phyloP scores from a whole-genome alignment of 1,139 yeast species.

The Candida mesenterica region DNA sequence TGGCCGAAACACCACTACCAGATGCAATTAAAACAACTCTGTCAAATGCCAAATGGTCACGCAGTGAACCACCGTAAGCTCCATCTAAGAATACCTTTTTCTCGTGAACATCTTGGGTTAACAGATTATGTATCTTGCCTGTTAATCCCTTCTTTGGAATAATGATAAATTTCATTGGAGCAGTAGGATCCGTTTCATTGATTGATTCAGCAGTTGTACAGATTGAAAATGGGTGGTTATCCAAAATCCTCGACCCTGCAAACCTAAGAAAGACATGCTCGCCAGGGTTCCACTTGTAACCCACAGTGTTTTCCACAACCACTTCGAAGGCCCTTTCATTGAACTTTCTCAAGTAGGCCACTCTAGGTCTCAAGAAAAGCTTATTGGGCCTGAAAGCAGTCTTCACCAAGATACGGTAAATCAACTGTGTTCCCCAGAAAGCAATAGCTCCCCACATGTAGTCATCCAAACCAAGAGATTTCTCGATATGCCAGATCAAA shows the following conservation, averaged over 20 bases:
- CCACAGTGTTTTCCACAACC: conserved; percentile 35
- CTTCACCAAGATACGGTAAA: conserved; percentile 52
- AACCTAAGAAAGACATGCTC: conserved; percentile 59
- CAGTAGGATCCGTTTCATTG: conserved; percentile 14
- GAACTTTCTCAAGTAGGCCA: conserved; percentile 34
- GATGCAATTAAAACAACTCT: conserved; percentile 43
- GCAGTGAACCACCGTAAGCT: conserved; percentile 59
- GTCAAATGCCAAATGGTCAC: conserved; percentile 52
- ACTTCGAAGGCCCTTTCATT: conserved; percentile 42
- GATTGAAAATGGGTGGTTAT: conserved; percentile 66
- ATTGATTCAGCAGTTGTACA: conserved; percentile 31
- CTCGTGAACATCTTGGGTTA: conserved; percentile 19
- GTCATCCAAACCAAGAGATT: conserved; percentile 36
- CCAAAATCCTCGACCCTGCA: conserved; percentile 44
- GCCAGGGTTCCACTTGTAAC: conserved; percentile 55
- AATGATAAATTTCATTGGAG: conserved; percentile 46
- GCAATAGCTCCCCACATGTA: conserved; percentile 59
- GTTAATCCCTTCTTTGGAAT: conserved; percentile 57
- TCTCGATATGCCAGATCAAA: conserved; percentile 50
- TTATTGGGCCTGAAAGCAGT: conserved; percentile 47
- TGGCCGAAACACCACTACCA: conserved; percentile 59
- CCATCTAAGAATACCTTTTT: conserved; percentile 54
- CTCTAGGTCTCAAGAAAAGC: conserved; percentile 46
- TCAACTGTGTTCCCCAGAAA: conserved; percentile 52
- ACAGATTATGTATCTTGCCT: conserved; percentile 23